A percentile compares a stretch with the other conserved stretches of the same genome.
Conservation (phyloP, 2,329 filamentous ascomycete genomes). For the Aspergillus uvarum region DNA sequence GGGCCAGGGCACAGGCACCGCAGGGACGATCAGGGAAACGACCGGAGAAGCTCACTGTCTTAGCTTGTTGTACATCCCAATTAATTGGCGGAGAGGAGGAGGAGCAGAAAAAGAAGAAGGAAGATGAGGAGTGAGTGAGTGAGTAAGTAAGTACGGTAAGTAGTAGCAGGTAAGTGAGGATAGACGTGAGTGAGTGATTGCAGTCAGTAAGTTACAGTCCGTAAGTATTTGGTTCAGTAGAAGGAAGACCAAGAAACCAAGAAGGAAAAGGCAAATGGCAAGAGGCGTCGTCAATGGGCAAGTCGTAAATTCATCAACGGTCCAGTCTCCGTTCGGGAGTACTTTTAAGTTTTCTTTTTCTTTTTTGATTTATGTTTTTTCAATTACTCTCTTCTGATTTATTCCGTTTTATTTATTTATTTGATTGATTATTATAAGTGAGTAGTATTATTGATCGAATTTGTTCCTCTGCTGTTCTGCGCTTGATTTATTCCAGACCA, state of each 20-base stretch:
- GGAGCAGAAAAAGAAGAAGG: neutral
- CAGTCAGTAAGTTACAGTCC: no score
- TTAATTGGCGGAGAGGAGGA: conserved; percentile 9
- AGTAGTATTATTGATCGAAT: neutral
- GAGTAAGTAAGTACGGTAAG: neutral
- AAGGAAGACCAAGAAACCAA: neutral
- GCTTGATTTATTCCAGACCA: conserved; percentile 1
- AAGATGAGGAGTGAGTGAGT: neutral
- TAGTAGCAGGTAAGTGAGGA: neutral
- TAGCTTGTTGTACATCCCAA: conserved; percentile 15
- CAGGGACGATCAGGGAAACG: conserved; percentile 23
- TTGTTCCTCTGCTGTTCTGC: neutral
- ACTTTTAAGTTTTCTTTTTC: conserved; percentile 2
- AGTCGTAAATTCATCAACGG: neutral
- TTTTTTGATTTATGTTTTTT: neutral
- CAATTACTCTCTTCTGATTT: neutral
- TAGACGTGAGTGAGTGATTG: neutral
- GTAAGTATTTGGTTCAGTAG: neutral
- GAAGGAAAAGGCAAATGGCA: neutral
- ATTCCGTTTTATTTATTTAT: neutral
- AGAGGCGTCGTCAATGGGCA: neutral
- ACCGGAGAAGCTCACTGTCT: neutral
- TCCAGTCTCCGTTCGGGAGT: neutral
- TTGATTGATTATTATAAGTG: neutral
- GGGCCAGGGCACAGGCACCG: conserved; percentile 17